Evolutionary conservation across 306 rosid genomes (phyloP).

Genomic region (Trichosanthes truncata): DNA sequence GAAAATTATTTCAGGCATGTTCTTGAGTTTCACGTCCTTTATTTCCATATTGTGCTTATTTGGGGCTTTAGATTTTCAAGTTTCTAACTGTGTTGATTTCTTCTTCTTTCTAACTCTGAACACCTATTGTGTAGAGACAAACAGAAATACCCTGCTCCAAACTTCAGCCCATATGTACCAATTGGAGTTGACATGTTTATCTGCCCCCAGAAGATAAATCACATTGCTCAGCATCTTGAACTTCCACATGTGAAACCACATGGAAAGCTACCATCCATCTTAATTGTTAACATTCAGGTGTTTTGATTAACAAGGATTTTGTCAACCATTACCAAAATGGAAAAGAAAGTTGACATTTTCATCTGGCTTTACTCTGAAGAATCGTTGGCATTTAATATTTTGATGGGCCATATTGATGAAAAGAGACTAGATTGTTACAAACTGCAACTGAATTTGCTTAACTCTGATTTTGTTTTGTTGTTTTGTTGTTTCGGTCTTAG

Average conservation of each 20-base stretch:
- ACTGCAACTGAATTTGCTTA: background rate
- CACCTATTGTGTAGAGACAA: slow-evolving; percentile 47
- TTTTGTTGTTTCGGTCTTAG: slow-evolving; percentile 25
- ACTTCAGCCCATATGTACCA: slow-evolving; percentile 54
- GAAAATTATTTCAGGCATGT: slow-evolving; percentile 62
- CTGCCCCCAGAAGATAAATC: slow-evolving; percentile 52
- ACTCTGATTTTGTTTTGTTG: background rate
- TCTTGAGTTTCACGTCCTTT: slow-evolving; percentile 12
- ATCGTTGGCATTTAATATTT: background rate
- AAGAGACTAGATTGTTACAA: background rate
- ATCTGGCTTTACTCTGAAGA: background rate
- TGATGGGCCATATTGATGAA: background rate
- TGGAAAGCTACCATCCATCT: slow-evolving; percentile 54
- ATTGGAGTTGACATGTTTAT: slow-evolving; percentile 76
- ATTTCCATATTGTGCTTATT: background rate
- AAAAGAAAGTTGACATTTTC: background rate
- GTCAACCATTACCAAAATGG: background rate
- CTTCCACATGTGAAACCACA: slow-evolving; percentile 53
- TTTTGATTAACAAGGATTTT: background rate
- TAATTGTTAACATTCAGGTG: slow-evolving; percentile 84
- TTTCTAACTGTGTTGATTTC: background rate
- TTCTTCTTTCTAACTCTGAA: background rate
- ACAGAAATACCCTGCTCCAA: slow-evolving; percentile 59
- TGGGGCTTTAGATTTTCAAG: background rate
- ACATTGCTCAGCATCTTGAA: slow-evolving; percentile 82